Evolutionary conservation across 805 yeast species (phyloP), one percentile per base, ranked within the genome.

Genomic region (Hanseniaspora thailandica): DNA sequence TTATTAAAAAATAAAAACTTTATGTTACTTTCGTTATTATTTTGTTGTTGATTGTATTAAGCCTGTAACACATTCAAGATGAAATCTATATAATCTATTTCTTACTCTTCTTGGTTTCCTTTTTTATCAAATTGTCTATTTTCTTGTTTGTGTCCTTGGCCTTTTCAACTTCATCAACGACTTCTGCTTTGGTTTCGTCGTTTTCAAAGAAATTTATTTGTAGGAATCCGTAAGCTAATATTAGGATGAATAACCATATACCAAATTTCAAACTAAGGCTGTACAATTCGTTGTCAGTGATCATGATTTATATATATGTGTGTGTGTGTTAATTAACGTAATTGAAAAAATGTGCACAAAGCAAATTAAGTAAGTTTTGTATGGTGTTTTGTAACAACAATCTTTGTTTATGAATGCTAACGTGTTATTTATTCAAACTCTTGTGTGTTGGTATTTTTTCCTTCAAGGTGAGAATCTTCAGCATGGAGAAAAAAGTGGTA

Each of bases 181-280:
- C 3, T 20, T 19, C 31, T 2, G 13, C 8, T 15, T 33, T 23
- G 9, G n/a, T 19, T 23, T 48, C 31, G 4, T 17, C 23, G 13
- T 28, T 12, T 13, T 23, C 38, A 12, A 45, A 7, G 23, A 51
- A 51, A 28, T 44, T 45, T 10, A 51, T n/a, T 15, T 30, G 47
- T 3, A 45, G 20, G 26, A 45, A 45, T 12, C 55, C 48, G n/a
- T 45, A 51, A 4, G 33, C 40, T 17, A 44, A 2, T 5, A 45
- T 51, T 9, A 45, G 26, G 6, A 45, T 15, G 31, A 45, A 45
- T n/a, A 45, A 26, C 17, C 26, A 30, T 22, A 51, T 25, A 38
- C 50, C 55, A 30, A 45, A 38, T 15, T 45, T 35, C 25, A 45
- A 36, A 45, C 50, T 50, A n/a, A 50, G 35, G 23, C 28, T 43